phyloP scores from a whole-genome alignment of 192 early-diverging fungal species.

The Chytriomyces sp. region DNA sequence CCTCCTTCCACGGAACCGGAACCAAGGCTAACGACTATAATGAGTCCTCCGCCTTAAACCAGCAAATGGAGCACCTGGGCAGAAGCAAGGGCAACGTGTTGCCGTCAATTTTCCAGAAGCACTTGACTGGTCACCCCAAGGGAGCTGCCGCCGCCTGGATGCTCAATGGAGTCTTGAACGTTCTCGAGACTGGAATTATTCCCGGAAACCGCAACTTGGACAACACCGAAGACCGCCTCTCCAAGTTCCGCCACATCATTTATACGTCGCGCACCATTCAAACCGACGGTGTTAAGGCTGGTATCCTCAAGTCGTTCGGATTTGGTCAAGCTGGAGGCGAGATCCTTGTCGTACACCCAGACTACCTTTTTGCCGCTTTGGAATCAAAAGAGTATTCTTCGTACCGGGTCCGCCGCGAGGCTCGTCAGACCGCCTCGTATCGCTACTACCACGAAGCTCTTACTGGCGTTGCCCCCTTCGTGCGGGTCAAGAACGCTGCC shows the following conservation, averaged over 20 bases:
- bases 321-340: conserved; percentile 96
- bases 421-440: conserved; percentile 78
- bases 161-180: conserved; percentile 90
- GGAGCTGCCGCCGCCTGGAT: conserved; percentile 96
- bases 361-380: conserved; percentile 79
- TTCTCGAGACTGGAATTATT: conserved; percentile 79
- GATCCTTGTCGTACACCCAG: conserved; percentile 81
- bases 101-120: conserved; percentile 87
- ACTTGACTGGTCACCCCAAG: conserved; percentile 96
- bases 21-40: conserved; percentile 96
- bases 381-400: conserved; percentile 67
- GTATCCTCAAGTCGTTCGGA: conserved; percentile 89
- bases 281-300: conserved; percentile 89
- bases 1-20: conserved; percentile 95
- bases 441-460: conserved; percentile 89
- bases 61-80: conserved; percentile 84
- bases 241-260: conserved; percentile 75
- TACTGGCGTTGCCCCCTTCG: conserved; percentile 77
- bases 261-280: conserved; percentile 85
- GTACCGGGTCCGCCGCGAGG: conserved; percentile 70
- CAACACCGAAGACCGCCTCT: conserved; percentile 76
- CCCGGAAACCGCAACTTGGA: conserved; percentile 93
- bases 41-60: conserved; percentile 84
- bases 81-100: conserved; percentile 78
- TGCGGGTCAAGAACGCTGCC: conserved; percentile 82